A percentile compares a stretch with the other conserved stretches of the same genome.
Conservation (phyloP, 2,329 filamentous ascomycete species). For the Fusarium sp. region DNA sequence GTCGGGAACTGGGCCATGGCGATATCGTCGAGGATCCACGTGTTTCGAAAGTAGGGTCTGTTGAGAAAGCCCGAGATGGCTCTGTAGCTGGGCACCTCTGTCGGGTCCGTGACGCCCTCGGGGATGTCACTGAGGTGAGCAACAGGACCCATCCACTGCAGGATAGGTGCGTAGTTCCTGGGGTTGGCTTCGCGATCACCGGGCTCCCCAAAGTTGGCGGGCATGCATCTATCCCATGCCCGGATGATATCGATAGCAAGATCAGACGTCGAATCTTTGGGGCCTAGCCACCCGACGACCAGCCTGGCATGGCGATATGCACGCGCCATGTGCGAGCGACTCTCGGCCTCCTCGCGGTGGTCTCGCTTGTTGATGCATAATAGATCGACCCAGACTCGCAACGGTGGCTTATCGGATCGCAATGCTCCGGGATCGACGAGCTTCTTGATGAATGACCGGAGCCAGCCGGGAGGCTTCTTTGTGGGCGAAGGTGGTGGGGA, state of each 20-base stretch:
- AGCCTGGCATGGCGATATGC: slow-evolving; percentile 35
- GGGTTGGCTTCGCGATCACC: slow-evolving; percentile 37
- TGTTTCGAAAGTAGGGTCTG: slow-evolving; percentile 37
- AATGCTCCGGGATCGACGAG: slow-evolving; percentile 15
- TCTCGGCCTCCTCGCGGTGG: slow-evolving; percentile 28
- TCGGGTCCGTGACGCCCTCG: slow-evolving; percentile 35
- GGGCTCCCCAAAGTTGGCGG: slow-evolving; percentile 32
- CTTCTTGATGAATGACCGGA: slow-evolving; percentile 32
- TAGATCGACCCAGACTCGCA: slow-evolving; percentile 38
- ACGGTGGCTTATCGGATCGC: slow-evolving; percentile 17
- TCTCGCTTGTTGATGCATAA: slow-evolving; percentile 35
- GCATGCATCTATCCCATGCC: slow-evolving; percentile 40
- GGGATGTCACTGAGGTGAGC: slow-evolving; percentile 39
- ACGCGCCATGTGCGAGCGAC: slow-evolving; percentile 33
- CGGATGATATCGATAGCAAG: slow-evolving; percentile 37
- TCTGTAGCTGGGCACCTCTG: slow-evolving; percentile 37
- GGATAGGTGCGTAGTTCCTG: slow-evolving; percentile 32
- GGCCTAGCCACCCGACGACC: slow-evolving; percentile 37
- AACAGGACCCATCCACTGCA: slow-evolving; percentile 40
- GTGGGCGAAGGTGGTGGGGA: slow-evolving; percentile 26
- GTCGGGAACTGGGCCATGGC: slow-evolving; percentile 36
- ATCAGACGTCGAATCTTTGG: slow-evolving; percentile 34
- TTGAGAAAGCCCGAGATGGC: slow-evolving; percentile 36
- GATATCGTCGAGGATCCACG: slow-evolving; percentile 40
- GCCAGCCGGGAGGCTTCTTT: slow-evolving; percentile 35